Percentiles rank a stretch among this genome's conserved stretches.
phyloP scores from a whole-genome alignment of 345 rosid species.

The Turnera subulata region DNA sequence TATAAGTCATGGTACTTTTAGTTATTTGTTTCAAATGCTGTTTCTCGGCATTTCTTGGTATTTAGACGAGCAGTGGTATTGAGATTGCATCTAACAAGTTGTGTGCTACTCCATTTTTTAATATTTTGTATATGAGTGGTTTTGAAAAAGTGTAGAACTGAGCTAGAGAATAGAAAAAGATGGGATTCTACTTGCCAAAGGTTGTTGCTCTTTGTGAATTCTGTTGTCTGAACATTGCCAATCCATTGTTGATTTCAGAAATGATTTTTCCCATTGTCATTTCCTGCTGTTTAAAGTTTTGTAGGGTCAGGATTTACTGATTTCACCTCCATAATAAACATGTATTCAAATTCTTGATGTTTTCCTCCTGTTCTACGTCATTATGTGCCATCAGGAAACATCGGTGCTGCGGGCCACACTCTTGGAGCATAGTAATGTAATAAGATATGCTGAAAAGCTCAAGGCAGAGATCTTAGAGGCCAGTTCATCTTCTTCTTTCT shows the following conservation, averaged over 20 bases:
- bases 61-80: too few species aligned
- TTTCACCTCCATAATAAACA: neutral
- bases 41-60: too few species aligned
- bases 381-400: conserved; percentile 47
- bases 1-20: too few species aligned
- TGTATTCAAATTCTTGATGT: neutral
- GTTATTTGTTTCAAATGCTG: too few species aligned
- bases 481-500: conserved; percentile 46
- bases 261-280: neutral
- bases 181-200: too few species aligned
- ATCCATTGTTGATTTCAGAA: neutral
- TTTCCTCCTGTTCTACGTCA: neutral
- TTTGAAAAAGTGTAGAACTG: too few species aligned
- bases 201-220: too few species aligned
- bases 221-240: too few species aligned
- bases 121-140: too few species aligned
- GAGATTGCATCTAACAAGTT: too few species aligned
- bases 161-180: too few species aligned
- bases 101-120: too few species aligned
- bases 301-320: neutral
- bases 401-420: conserved; percentile 60
- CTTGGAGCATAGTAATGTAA: conserved; percentile 53
- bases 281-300: neutral
- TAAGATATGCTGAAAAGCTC: conserved; percentile 64
- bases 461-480: conserved; percentile 56